phyloP scores from a whole-genome alignment of 1,139 yeast species.

The Yarrowia galli region DNA sequence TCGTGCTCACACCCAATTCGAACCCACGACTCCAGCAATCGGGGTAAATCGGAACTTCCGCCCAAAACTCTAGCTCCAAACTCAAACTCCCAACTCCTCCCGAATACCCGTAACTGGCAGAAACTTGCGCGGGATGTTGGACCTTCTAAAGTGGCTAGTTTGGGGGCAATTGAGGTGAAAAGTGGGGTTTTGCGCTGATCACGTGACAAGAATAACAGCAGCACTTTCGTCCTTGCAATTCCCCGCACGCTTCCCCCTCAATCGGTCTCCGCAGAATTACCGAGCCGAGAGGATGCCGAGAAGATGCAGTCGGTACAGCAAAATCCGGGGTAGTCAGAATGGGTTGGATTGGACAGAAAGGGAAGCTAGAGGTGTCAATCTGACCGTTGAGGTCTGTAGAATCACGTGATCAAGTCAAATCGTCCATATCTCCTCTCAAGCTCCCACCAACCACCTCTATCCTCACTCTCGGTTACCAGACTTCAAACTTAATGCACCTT shows the following conservation, averaged over 20 bases:
- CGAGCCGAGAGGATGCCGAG: conserved; percentile 37
- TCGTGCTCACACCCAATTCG: not conserved
- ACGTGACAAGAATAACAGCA: not conserved
- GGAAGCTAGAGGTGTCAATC: not conserved
- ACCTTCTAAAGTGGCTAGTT: not conserved
- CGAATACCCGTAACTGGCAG: conserved; percentile 30
- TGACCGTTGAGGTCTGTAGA: not conserved
- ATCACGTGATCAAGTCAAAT: not conserved
- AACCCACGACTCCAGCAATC: conserved; percentile 1
- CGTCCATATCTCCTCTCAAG: not conserved
- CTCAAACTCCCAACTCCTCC: not conserved
- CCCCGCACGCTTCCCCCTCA: not conserved
- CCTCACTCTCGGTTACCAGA: not conserved
- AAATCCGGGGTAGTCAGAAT: conserved; percentile 21
- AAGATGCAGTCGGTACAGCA: conserved; percentile 18
- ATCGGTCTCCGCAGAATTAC: conserved; percentile 7
- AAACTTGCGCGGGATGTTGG: conserved; percentile 6
- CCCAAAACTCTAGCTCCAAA: not conserved
- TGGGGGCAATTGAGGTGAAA: not conserved
- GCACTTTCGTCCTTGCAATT: too few relatives aligned
- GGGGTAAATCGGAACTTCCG: conserved; percentile 9
- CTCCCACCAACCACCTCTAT: not conserved
- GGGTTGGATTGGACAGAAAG: too few relatives aligned
- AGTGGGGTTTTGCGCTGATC: not conserved
- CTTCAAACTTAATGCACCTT: not conserved